Evolutionary conservation across 306 rosid genomes (phyloP), one percentile per base, ranked within the genome.

Genomic region (Gleditsia sinensis): DNA sequence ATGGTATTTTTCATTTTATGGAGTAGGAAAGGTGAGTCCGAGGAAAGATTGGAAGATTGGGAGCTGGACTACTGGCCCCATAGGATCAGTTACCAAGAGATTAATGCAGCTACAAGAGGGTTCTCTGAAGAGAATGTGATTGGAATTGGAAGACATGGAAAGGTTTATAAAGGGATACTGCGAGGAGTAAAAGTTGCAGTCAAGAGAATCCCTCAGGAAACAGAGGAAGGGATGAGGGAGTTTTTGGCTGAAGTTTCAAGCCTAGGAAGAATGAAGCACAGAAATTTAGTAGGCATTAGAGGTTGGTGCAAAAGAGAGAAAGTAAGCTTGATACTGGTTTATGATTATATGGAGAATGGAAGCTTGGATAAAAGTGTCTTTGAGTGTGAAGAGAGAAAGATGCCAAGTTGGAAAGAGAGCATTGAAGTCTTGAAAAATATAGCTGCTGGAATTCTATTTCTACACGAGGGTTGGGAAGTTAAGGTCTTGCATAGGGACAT

Each of bases 241-340:
- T 91, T 91, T 62, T 48, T 91, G 57, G 91, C 91, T 1, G 92
- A 91, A 82, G 75, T 91, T 69, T 84, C 91, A 55, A 89, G 89
- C 77, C 25, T 91, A 10, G 92, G 95, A 21, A 89, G 92, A 80
- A 62, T 91, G 77, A 82, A 82, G 67, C 95, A 91, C 43, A 84
- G 83, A 74, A 89, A 89, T 23, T 80, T 89, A 36, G 92, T 89
- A 13, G 81, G 86, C 17, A 48, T 87, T 14, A 83, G 79, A 79
- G 97, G 95, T n/a, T 91, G 97, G 97, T 91, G 92, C 72, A 91
- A 81, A 59, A 80, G 74, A 45, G 91, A 86, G 28, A 85, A 59
- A 28, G 82, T 84, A 59, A 86, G 66, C 61, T 80, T 91, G 45
- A 78, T 89, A 60, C 60, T 89, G 72, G 83, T 87, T 42, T 91